A percentile compares a stretch with the other conserved stretches of the same genome.
Conservation (phyloP, 2,329 filamentous ascomycete species). For the Beauveria sp. region DNA sequence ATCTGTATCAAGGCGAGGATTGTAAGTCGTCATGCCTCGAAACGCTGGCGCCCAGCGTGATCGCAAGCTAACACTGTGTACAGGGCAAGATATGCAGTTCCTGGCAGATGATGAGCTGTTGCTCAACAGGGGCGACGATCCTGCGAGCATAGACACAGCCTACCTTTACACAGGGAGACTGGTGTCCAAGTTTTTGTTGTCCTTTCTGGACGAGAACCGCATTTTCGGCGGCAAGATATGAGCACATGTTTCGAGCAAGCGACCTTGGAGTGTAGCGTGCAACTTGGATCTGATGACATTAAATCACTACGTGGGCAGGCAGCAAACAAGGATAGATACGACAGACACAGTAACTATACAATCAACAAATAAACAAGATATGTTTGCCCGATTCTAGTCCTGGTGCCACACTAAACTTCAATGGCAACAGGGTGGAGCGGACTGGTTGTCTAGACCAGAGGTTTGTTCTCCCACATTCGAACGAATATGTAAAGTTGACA, state of each 20-base stretch:
- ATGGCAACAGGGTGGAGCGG: slow-evolving; percentile 58
- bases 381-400: slow-evolving; percentile 60
- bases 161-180: slow-evolving; percentile 46
- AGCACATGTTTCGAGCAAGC: not conserved
- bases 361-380: slow-evolving; percentile 15
- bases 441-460: slow-evolving; percentile 60
- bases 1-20: slow-evolving; percentile 34
- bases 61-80: not conserved
- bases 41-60: not conserved
- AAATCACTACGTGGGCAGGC: not conserved
- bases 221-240: slow-evolving; percentile 32
- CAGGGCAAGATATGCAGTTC: slow-evolving; percentile 32
- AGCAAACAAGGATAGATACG: not conserved
- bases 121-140: slow-evolving; percentile 35
- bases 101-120: slow-evolving; percentile 40
- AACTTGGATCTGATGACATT: slow-evolving; percentile 9
- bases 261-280: not conserved
- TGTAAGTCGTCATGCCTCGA: slow-evolving; percentile 30
- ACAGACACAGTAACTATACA: not conserved
- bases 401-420: slow-evolving; percentile 45
- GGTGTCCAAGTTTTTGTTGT: slow-evolving; percentile 46
- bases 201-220: slow-evolving; percentile 42
- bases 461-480: slow-evolving; percentile 56
- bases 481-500: slow-evolving; percentile 50
- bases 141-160: slow-evolving; percentile 39